These are phyloP conservation scores for Biscogniauxia marginata DNA, from an alignment of 2,329 filamentous ascomycete genomes.

Conservation along the genomic window DNA sequence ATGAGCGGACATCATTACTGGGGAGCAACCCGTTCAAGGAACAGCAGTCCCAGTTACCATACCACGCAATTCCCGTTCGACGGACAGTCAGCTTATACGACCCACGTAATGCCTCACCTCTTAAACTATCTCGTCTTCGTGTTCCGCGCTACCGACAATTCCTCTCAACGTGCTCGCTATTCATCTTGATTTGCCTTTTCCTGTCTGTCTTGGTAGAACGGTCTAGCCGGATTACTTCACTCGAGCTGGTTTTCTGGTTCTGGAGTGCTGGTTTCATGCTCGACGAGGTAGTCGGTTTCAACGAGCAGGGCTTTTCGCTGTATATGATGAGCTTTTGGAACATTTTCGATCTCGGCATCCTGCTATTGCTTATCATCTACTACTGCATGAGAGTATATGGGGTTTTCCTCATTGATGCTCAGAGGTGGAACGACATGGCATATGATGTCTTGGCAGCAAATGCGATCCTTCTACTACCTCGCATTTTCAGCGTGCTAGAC, in stretches of 20 bases:
- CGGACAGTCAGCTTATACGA: constrained; percentile 86
- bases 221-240: constrained; percentile 74
- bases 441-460: constrained; percentile 94
- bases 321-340: constrained; percentile 99
- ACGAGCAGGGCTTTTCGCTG: constrained; percentile 91
- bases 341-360: constrained; percentile 86
- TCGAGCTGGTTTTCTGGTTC: constrained; percentile 94
- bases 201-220: constrained; percentile 75
- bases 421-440: constrained; percentile 76
- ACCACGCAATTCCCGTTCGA: constrained; percentile 48
- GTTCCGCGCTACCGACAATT: constrained; percentile 91
- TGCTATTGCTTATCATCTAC: constrained; percentile 82
- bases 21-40: constrained; percentile 36
- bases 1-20: constrained; percentile 53
- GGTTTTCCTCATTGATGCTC: constrained; percentile 74
- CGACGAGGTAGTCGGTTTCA: constrained; percentile 93
- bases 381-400: constrained; percentile 88
- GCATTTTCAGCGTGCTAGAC: constrained; percentile 88
- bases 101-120: constrained; percentile 81
- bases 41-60: constrained; percentile 29
- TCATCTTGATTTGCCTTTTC: constrained; percentile 80
- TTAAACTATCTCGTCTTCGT: constrained; percentile 86
- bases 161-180: constrained; percentile 83
- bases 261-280: constrained; percentile 98
- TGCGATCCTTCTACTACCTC: constrained; percentile 83